Evolutionary conservation across 345 rosid species (phyloP).

Genomic region (Clarkia xantiana): DNA sequence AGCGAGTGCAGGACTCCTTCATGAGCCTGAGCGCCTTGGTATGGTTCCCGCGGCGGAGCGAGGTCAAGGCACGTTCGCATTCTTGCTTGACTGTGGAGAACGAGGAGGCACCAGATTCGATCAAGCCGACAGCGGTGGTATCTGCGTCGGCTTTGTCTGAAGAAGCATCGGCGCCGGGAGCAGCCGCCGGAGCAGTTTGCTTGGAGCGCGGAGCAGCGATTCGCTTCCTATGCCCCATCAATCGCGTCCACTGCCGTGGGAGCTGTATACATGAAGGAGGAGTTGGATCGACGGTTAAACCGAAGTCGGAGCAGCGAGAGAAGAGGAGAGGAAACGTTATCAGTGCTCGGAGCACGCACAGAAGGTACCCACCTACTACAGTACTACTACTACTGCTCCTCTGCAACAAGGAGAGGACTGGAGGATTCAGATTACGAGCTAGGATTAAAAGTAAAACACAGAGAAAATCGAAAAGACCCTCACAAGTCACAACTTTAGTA

Average conservation of each 20-base stretch:
- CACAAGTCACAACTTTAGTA: no score
- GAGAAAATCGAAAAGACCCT: no score
- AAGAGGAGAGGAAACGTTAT: background rate
- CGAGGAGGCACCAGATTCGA: slow-evolving; percentile 13
- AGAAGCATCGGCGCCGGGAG: slow-evolving; percentile 14
- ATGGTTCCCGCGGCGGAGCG: slow-evolving; percentile 79
- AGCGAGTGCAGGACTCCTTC: slow-evolving; percentile 54
- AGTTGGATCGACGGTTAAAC: background rate
- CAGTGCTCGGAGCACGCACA: background rate
- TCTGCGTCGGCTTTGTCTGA: slow-evolving; percentile 10
- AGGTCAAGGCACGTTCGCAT: slow-evolving; percentile 70
- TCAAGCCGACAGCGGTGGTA: background rate
- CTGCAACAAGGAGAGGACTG: background rate
- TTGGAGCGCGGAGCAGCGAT: slow-evolving; percentile 41
- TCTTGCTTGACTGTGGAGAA: slow-evolving; percentile 44
- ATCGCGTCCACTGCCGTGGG: slow-evolving; percentile 2
- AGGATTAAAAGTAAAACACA: no score
- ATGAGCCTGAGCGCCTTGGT: slow-evolving; percentile 70
- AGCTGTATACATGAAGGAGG: slow-evolving; percentile 5
- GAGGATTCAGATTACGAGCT: background rate
- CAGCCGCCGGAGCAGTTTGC: slow-evolving; percentile 19
- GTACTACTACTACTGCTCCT: background rate
- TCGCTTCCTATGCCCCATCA: slow-evolving; percentile 83
- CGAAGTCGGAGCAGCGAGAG: background rate
- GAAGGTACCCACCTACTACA: background rate